Percentiles rank a stretch among this genome's conserved stretches.
Evolutionary conservation across 345 rosid genomes (phyloP).

Genomic region (Litchi chinensis): DNA sequence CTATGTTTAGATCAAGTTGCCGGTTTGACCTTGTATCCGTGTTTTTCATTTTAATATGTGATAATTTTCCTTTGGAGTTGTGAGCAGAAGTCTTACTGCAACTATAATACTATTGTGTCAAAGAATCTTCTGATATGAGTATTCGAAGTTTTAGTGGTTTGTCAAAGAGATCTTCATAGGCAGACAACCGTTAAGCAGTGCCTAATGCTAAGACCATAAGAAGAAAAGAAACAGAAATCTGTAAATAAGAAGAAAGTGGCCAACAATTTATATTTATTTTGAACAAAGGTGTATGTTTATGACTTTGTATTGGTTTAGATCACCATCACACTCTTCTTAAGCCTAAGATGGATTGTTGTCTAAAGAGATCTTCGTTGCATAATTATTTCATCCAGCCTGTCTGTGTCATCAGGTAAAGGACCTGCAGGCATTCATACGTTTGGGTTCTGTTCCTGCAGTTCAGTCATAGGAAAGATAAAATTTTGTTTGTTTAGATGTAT

Average conservation of each 20-base stretch:
- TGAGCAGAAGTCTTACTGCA: background rate
- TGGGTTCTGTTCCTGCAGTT: background rate
- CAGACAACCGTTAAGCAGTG: background rate
- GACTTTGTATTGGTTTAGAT: background rate
- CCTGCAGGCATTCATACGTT: background rate
- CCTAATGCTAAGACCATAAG: background rate
- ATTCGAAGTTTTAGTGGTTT: background rate
- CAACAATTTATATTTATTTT: background rate
- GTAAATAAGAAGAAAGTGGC: background rate
- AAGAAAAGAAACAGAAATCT: no score
- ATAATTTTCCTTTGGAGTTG: background rate
- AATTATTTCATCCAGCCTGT: background rate
- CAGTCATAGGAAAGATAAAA: background rate
- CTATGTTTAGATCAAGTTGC: background rate
- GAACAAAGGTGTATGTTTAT: background rate
- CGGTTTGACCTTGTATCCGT: background rate
- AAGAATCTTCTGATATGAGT: background rate
- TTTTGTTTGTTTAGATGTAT: no score
- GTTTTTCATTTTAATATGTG: background rate
- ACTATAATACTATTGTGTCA: background rate
- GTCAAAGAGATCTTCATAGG: background rate
- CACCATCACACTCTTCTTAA: background rate
- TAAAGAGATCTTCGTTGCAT: background rate
- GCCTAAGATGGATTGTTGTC: background rate
- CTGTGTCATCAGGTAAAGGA: background rate